A percentile compares a stretch with the other conserved stretches of the same genome.
Evolutionary conservation across 2,329 filamentous ascomycete species (phyloP).

Genomic region (Fusarium avenaceum): DNA sequence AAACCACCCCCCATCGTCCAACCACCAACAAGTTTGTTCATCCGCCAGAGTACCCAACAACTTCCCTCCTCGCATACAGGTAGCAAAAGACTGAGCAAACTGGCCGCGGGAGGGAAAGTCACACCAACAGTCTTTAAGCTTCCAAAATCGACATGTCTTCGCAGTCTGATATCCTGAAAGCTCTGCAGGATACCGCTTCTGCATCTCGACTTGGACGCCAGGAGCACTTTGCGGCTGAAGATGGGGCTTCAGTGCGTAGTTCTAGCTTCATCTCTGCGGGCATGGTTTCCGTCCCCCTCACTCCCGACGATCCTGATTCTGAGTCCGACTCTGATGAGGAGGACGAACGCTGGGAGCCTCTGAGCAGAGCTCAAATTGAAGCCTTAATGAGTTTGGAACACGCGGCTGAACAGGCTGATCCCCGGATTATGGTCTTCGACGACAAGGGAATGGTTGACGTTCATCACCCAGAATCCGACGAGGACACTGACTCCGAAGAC

Average conservation of each 20-base stretch:
- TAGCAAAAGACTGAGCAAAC: not conserved
- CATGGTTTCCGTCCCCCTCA: not conserved
- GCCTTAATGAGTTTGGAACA: not conserved
- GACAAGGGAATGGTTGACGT: not conserved
- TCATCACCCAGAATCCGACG: not conserved
- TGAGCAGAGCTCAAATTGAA: not conserved
- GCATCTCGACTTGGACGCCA: not conserved
- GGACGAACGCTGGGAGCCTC: not conserved
- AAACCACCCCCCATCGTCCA: not conserved
- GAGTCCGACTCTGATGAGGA: not conserved
- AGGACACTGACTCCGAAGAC: constrained; percentile 1
- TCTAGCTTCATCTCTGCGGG: not conserved
- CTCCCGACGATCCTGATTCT: not conserved
- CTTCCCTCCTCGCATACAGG: not conserved
- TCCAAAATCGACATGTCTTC: not conserved
- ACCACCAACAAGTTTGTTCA: not conserved
- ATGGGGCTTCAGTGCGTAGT: not conserved
- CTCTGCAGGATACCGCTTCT: not conserved
- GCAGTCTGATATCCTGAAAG: not conserved
- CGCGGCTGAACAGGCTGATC: not conserved
- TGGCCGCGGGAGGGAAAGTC: constrained; percentile 2
- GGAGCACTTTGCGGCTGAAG: not conserved
- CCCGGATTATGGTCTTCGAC: not conserved
- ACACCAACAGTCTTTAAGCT: not conserved
- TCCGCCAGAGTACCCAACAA: not conserved